These are phyloP conservation scores for Radiomyces spectabilis DNA, from an alignment of 192 early-diverging fungal genomes.

Conservation along the genomic window DNA sequence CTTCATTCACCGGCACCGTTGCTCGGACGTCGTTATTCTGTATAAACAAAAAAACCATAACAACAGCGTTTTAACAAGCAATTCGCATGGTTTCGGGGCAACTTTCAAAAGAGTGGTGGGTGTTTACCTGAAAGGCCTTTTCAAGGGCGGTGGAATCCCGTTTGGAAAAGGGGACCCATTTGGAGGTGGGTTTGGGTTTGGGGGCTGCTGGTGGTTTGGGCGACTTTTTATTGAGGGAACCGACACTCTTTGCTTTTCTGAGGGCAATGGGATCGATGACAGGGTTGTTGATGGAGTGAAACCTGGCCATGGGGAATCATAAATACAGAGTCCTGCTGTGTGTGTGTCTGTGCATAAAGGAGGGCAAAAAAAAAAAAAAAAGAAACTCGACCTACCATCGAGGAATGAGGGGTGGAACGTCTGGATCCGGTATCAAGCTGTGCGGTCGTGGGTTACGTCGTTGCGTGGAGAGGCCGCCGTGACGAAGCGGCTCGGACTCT, in stretches of 20 bases:
- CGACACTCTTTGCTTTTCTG: constrained; percentile 7
- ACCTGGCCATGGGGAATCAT: constrained; percentile 20
- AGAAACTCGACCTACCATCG: constrained; percentile 7
- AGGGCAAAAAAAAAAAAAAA: not conserved
- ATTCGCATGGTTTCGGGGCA: not conserved
- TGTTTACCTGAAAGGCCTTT: constrained; percentile 35
- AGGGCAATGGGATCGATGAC: constrained; percentile 10
- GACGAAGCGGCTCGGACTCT: no score
- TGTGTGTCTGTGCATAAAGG: not conserved
- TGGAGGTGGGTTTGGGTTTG: constrained; percentile 28
- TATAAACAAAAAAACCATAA: not conserved
- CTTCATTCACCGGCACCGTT: constrained; percentile 67
- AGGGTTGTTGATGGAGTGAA: constrained; percentile 42
- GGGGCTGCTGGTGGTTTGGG: constrained; percentile 31
- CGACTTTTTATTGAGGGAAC: constrained; percentile 12
- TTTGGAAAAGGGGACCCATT: constrained; percentile 48
- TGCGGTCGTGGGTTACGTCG: constrained; percentile 11
- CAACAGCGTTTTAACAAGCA: no score
- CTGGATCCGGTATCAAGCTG: constrained; percentile 16
- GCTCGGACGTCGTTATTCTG: constrained; percentile 23
- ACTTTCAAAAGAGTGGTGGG: not conserved
- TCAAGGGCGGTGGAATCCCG: constrained; percentile 52
- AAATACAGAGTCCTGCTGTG: not conserved
- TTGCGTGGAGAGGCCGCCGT: no score
- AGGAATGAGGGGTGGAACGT: constrained; percentile 10